Conservation (phyloP, 2,329 filamentous ascomycete genomes). For the Venturia pyrina region DNA sequence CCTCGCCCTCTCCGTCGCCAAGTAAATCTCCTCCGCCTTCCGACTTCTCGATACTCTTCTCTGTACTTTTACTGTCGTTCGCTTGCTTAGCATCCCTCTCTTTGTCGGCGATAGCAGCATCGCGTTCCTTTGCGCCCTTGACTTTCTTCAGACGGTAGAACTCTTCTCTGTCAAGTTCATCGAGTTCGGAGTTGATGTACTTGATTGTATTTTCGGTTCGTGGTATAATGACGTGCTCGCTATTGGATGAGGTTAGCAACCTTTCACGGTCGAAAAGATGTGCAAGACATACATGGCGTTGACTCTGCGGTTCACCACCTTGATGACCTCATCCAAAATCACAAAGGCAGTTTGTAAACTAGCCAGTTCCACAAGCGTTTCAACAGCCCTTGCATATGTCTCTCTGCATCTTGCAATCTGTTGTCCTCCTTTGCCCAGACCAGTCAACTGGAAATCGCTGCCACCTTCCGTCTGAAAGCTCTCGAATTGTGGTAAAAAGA, state of each 20-base stretch:
- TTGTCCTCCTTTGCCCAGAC: conserved; percentile 91
- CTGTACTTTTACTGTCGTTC: conserved; percentile 13
- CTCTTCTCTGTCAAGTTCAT: conserved; percentile 94
- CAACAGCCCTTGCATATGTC: conserved; percentile 90
- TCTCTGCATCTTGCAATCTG: conserved; percentile 92
- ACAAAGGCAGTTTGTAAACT: conserved; percentile 97
- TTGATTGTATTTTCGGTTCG: conserved; percentile 99
- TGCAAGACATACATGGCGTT: conserved; percentile 68
- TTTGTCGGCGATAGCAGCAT: conserved; percentile 32
- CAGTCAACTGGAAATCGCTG: conserved; percentile 93
- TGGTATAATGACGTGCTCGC: conserved; percentile 91
- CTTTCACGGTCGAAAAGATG: background rate
- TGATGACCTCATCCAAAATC: conserved; percentile 97
- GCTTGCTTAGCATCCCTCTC: conserved; percentile 27
- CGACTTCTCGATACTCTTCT: conserved; percentile 16
- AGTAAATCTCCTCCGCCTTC: conserved; percentile 51
- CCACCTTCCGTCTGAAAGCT: conserved; percentile 79
- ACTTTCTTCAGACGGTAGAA: conserved; percentile 97
- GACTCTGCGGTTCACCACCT: conserved; percentile 95
- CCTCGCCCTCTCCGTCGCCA: conserved; percentile 66
- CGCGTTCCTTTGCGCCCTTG: conserved; percentile 57
- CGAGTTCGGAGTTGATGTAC: conserved; percentile 97
- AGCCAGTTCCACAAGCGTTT: conserved; percentile 88
- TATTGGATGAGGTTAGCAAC: conserved; percentile 25
- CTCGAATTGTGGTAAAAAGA: conserved; percentile 88